Evolutionary conservation across 2,329 filamentous ascomycete species (phyloP).

Genomic region (Trichophyton equinum): DNA sequence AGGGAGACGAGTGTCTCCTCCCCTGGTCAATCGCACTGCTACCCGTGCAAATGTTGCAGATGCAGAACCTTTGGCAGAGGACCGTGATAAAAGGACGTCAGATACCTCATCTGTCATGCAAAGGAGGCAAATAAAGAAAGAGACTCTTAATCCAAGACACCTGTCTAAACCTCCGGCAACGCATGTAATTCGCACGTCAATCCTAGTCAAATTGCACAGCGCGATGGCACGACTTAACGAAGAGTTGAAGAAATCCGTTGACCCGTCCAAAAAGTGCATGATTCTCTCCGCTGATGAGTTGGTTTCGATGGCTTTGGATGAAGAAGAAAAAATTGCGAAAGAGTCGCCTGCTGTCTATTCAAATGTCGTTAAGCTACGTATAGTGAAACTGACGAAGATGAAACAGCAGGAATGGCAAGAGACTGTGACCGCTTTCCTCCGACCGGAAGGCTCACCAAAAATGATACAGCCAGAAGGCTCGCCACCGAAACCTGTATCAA

Average conservation of each 20-base stretch:
- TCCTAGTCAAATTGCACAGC: slow-evolving; percentile 34
- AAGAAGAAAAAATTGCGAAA: slow-evolving; percentile 63
- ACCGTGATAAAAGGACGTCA: neutral
- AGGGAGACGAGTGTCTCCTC: slow-evolving; percentile 21
- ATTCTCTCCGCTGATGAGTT: slow-evolving; percentile 34
- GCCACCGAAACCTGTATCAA: slow-evolving; percentile 42
- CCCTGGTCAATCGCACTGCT: slow-evolving; percentile 12
- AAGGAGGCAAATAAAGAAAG: slow-evolving; percentile 25
- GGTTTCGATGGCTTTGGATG: slow-evolving; percentile 37
- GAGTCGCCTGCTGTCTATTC: slow-evolving; percentile 60
- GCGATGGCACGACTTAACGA: slow-evolving; percentile 33
- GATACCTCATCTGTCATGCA: neutral
- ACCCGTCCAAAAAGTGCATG: slow-evolving; percentile 21
- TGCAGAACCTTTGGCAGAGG: neutral
- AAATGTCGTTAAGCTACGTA: slow-evolving; percentile 71
- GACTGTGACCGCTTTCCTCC: slow-evolving; percentile 39
- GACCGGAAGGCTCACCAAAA: slow-evolving; percentile 6
- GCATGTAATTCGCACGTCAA: slow-evolving; percentile 30
- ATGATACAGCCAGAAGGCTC: neutral
- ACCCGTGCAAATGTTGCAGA: neutral
- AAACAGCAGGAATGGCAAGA: slow-evolving; percentile 56
- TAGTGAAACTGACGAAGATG: slow-evolving; percentile 68
- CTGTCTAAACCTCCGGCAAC: slow-evolving; percentile 32
- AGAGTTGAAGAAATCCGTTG: slow-evolving; percentile 24
- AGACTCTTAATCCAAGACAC: slow-evolving; percentile 36